Percentiles rank a stretch among this genome's conserved stretches.
Conservation (phyloP, 2,329 filamentous ascomycete genomes). For the Magnaporthiopsis incrustans region DNA sequence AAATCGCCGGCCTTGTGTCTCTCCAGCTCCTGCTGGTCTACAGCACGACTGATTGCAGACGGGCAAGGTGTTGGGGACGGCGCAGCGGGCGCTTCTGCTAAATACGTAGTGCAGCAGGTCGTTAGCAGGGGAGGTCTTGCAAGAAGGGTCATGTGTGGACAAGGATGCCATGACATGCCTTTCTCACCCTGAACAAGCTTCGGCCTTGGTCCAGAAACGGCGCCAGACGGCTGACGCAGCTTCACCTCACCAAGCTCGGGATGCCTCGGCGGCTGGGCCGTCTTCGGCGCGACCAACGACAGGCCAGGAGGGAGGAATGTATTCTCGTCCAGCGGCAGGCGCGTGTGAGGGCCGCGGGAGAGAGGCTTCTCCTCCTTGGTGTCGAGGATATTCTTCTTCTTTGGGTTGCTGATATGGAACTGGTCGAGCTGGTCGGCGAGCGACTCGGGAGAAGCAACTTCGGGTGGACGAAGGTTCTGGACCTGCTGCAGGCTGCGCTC, state of each 20-base stretch:
- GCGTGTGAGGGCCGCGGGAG: neutral
- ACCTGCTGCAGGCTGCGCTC: neutral
- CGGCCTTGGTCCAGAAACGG: neutral
- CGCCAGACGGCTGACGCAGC: neutral
- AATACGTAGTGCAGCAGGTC: neutral
- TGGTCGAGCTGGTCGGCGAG: conserved; percentile 4
- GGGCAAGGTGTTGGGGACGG: neutral
- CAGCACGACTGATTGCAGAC: conserved; percentile 4
- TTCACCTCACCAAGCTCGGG: neutral
- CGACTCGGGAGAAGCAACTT: conserved; percentile 2
- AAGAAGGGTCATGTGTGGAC: neutral
- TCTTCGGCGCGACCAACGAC: neutral
- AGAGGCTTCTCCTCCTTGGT: neutral
- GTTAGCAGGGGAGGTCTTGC: neutral
- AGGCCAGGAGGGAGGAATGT: neutral
- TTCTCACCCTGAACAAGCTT: neutral
- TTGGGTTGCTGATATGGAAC: conserved; percentile 4
- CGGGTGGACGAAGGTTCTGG: neutral
- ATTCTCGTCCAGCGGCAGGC: neutral
- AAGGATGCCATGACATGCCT: neutral
- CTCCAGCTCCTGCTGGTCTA: conserved; percentile 25
- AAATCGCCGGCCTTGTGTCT: conserved; percentile 41
- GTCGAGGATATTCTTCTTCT: neutral
- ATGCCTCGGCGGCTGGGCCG: neutral
- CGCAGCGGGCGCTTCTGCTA: neutral